Evolutionary conservation across 371 early-diverging fungal species (phyloP).

Genomic region (Coemansia sp.): DNA sequence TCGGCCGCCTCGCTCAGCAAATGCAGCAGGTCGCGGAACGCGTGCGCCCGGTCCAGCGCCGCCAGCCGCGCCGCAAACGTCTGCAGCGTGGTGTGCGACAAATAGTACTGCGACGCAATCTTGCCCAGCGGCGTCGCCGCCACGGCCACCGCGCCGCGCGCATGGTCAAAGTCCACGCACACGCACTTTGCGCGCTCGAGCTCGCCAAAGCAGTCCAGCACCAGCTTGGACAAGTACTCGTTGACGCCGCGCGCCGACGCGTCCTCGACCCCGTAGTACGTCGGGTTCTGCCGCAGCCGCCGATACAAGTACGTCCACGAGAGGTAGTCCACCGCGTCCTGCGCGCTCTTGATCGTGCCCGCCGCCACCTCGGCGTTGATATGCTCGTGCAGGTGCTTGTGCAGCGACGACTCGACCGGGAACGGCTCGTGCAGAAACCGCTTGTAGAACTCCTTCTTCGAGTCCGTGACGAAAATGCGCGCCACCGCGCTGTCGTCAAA

Average conservation of each 20-base stretch:
- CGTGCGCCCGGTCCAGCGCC: constrained; percentile 6
- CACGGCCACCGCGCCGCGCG: constrained; percentile 47
- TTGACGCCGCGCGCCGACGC: constrained; percentile 66
- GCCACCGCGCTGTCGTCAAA: constrained; percentile 91
- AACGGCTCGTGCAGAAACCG: constrained; percentile 93
- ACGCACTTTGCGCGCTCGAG: constrained; percentile 70
- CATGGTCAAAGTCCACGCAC: constrained; percentile 30
- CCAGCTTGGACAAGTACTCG: constrained; percentile 69
- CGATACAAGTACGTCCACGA: constrained; percentile 95
- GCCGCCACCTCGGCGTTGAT: constrained; percentile 86
- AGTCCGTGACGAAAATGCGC: constrained; percentile 82
- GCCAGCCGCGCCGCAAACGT: constrained; percentile 59
- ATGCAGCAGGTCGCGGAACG: constrained; percentile 63
- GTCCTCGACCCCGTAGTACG: constrained; percentile 91
- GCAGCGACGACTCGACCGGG: constrained; percentile 85
- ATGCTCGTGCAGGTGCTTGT: constrained; percentile 76
- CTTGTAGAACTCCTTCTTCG: constrained; percentile 95
- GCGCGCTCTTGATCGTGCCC: constrained; percentile 81
- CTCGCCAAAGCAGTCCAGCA: constrained; percentile 68
- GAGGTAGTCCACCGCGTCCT: constrained; percentile 92
- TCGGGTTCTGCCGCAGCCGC: constrained; percentile 88
- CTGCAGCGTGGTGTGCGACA: constrained; percentile 76
- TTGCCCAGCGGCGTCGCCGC: constrained; percentile 70
- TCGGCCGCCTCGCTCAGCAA: constrained; percentile 79
- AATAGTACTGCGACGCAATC: constrained; percentile 89